Conservation (phyloP, 768 basidiomycete genomes). For the Lentinula edodes region DNA sequence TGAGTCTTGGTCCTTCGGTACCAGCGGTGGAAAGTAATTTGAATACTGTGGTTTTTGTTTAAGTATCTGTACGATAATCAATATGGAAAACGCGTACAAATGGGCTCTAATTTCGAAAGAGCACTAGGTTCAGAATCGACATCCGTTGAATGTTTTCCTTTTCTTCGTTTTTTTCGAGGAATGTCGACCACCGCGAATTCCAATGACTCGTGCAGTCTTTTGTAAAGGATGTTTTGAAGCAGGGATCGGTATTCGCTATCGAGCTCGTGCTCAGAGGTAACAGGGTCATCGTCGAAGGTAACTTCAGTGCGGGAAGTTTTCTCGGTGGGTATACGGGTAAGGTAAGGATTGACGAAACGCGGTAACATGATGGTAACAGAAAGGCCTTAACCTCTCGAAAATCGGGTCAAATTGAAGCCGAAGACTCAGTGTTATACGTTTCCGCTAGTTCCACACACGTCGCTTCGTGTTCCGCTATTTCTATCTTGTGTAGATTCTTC, state of each 20-base stretch:
- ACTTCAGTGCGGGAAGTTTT: neutral
- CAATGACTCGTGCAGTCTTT: neutral
- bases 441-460: too few relatives aligned
- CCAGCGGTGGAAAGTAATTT: neutral
- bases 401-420: too few relatives aligned
- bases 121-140: neutral
- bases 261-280: too few relatives aligned
- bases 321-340: neutral
- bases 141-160: neutral
- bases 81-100: neutral
- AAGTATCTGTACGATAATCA: neutral
- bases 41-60: neutral
- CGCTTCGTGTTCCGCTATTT: too few relatives aligned
- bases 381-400: neutral
- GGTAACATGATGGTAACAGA: neutral
- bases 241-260: neutral
- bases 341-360: constrained; percentile 4
- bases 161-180: neutral
- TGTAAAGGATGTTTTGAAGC: neutral
- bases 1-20: neutral
- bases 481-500: too few relatives aligned
- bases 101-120: neutral
- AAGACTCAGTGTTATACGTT: too few relatives aligned
- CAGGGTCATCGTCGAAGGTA: neutral
- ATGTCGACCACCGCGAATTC: neutral